phyloP scores from a whole-genome alignment of 305 asterid genomes.

The Fraxinus floribunda region DNA sequence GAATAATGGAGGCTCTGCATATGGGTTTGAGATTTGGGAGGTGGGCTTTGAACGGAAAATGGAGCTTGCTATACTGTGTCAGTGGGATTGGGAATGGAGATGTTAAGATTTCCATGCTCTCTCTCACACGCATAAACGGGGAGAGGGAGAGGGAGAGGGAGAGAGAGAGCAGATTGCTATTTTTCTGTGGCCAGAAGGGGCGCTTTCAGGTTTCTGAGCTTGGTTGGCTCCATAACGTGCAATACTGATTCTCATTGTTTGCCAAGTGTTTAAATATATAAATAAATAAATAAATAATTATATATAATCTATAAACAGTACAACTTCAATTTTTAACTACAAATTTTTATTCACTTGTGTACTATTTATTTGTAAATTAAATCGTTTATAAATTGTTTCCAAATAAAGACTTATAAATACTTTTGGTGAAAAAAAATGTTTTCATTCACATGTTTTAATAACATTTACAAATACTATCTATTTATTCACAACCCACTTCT shows the following conservation, averaged over 20 bases:
- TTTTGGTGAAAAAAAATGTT: too few relatives aligned
- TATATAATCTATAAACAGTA: too few relatives aligned
- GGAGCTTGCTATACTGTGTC: slow-evolving; percentile 8
- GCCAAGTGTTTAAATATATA: background rate
- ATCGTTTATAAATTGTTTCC: background rate
- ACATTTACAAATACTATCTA: background rate
- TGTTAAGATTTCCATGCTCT: slow-evolving; percentile 40
- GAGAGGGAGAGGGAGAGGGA: background rate
- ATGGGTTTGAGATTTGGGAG: slow-evolving; percentile 8
- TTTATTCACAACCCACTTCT: background rate
- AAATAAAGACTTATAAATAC: too few relatives aligned
- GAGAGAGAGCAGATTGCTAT: background rate
- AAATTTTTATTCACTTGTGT: too few relatives aligned
- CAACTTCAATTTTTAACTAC: background rate
- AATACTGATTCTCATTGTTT: background rate
- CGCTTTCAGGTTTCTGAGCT: background rate
- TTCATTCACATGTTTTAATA: background rate
- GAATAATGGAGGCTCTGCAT: slow-evolving; percentile 37
- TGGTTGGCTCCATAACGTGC: background rate
- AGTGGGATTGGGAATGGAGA: slow-evolving; percentile 38
- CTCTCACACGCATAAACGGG: background rate
- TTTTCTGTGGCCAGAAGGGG: background rate
- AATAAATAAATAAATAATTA: too few relatives aligned
- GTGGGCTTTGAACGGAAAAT: slow-evolving; percentile 9
- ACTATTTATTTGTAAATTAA: too few relatives aligned